Conservation (phyloP, 306 rosid species). For the Trifolium subterraneum region DNA sequence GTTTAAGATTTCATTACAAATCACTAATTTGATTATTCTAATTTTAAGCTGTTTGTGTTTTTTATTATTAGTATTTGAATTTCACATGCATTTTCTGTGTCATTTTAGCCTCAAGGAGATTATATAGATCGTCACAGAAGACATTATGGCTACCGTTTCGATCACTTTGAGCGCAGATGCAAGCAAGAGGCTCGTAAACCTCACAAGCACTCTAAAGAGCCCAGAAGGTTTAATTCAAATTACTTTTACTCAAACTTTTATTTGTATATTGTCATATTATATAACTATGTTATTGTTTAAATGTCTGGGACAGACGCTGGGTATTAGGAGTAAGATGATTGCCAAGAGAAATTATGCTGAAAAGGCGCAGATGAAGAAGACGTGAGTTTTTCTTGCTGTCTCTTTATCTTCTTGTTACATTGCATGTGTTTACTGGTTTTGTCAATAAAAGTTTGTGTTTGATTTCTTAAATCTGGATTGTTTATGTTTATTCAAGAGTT, state of each 20-base stretch:
- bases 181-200: conserved; percentile 88
- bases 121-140: conserved; percentile 75
- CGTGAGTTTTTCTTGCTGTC: conserved; percentile 60
- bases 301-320: conserved; percentile 59
- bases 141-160: conserved; percentile 84
- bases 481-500: conserved; percentile 16
- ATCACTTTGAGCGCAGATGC: conserved; percentile 88
- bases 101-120: conserved; percentile 84
- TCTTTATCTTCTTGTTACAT: background rate
- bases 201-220: conserved; percentile 77
- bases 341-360: conserved; percentile 89
- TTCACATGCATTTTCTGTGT: background rate
- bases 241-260: background rate
- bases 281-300: conserved; percentile 24
- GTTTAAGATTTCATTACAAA: background rate
- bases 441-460: background rate
- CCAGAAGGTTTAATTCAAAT: conserved; percentile 61
- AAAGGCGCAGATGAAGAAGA: conserved; percentile 84
- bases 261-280: background rate
- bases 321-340: conserved; percentile 83
- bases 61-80: background rate
- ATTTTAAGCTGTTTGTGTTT: background rate
- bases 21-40: background rate
- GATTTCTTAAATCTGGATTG: background rate
- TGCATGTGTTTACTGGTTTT: background rate